Conservation (phyloP, 768 basidiomycete species). For the Galerina sulciceps region DNA sequence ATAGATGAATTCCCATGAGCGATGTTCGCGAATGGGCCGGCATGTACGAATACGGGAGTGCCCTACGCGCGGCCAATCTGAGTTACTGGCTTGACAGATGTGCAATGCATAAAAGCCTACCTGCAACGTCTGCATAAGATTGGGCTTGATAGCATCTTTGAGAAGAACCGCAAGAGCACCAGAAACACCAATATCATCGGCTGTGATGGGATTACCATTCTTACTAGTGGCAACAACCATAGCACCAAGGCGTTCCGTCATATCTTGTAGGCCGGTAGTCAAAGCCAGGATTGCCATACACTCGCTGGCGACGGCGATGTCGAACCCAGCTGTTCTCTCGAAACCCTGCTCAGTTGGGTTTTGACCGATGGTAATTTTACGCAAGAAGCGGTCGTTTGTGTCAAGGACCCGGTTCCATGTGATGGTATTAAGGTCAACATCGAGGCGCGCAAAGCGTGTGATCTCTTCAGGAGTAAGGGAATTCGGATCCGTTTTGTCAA, state of each 20-base stretch:
- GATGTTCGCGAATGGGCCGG: conserved; percentile 98
- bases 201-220: conserved; percentile 89
- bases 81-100: background rate
- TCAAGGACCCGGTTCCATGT: conserved; percentile 99
- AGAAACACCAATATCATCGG: conserved; percentile 94
- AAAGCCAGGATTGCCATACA: conserved; percentile 98
- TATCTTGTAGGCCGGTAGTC: conserved; percentile 85
- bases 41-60: conserved; percentile 98
- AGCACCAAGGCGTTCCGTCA: conserved; percentile 88
- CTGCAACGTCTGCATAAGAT: conserved; percentile 97
- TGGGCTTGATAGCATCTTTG: conserved; percentile 99
- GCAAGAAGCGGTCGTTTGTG: conserved; percentile 95
- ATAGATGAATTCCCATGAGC: conserved; percentile 99
- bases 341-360: conserved; percentile 88
- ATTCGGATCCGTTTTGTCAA: conserved; percentile 91
- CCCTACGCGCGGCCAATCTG: conserved; percentile 50
- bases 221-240: conserved; percentile 98
- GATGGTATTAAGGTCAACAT: conserved; percentile 88
- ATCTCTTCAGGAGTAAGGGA: conserved; percentile 93
- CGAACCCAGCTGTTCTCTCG: conserved; percentile 89
- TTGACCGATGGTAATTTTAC: conserved; percentile 92
- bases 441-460: conserved; percentile 86
- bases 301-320: conserved; percentile 97
- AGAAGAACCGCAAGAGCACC: conserved; percentile 96
- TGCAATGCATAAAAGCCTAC: conserved; percentile 32